Base-by-base conservation (phyloP, 1,139 yeast genomes). In the Pichia sp. region DNA sequence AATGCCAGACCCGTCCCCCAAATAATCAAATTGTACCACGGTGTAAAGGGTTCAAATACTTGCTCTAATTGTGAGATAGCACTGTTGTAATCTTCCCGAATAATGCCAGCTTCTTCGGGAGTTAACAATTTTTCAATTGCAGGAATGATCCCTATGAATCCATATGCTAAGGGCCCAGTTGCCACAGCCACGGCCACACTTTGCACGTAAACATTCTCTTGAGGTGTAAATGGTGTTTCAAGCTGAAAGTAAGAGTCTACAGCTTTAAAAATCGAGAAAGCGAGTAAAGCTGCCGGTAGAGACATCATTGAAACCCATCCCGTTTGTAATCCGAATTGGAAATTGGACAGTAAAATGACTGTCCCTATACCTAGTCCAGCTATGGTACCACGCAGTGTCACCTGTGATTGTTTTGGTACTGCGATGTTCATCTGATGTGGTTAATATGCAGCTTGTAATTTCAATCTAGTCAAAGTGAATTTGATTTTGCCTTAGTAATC, bases 301-400 rank as follows among this genome's bases (percentile, higher is more conserved):
- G 95, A 83, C 98, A 91, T 91, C 98, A 91, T 91, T 8, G 96
- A 86, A 2, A 91, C 96, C 98, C 98, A 91, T 2, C 98, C 98
- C 0, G 96, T 88, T 54, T 91, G 98, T 21, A 91, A 66, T 1
- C 98, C 98, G 58, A 91, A 91, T 55, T 88, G 97, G 63, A 91
- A 91, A 57, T 91, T 91, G 3, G 96, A 85, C 17, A 87, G 64
- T 26, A 88, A 65, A 21, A 88, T 88, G 22, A 88, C 60, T 0
- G 95, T 72, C 1, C 97, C 96, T 11, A 87, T 84, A 2, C 65
- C 47, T 22, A 87, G 58, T 0, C 96, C 96, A 0, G 78, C 83
- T 0, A 77, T 28, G 0, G 87, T 77, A 1, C 91, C 78, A 38
- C 94, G 60, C 2, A 75, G 46, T 0, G 96, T 85, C 3, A 82